Conservation (phyloP, 306 rosid species). For the Ammopiptanthus mongolicus region DNA sequence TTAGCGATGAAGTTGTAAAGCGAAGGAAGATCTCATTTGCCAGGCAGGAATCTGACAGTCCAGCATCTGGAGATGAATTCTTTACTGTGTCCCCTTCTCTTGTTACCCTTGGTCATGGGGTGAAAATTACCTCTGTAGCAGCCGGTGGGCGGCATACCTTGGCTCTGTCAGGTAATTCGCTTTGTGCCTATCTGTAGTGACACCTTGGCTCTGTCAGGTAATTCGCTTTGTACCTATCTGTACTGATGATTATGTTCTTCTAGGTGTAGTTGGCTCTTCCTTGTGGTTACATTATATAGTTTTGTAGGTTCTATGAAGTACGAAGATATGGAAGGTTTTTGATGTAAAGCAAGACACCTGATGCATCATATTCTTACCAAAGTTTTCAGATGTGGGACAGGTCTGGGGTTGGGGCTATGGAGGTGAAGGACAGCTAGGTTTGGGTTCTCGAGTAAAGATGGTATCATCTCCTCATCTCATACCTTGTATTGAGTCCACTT, state of each 20-base stretch:
- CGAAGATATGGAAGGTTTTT: conserved; percentile 83
- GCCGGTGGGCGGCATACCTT: conserved; percentile 90
- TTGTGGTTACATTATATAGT: conserved; percentile 70
- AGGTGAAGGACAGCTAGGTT: conserved; percentile 98
- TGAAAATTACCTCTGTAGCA: conserved; percentile 65
- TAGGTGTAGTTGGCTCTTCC: conserved; percentile 45
- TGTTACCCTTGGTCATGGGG: conserved; percentile 59
- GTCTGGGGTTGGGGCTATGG: conserved; percentile 99
- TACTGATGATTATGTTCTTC: conserved; percentile 20
- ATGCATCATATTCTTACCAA: conserved; percentile 75
- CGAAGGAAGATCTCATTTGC: conserved; percentile 55
- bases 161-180: conserved; percentile 75
- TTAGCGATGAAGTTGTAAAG: conserved; percentile 63
- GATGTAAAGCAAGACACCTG: conserved; percentile 76
- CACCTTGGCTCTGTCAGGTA: conserved; percentile 89
- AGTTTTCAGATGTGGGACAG: conserved; percentile 99
- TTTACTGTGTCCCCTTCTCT: conserved; percentile 58
- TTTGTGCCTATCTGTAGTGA: conserved; percentile 12
- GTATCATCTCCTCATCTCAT: conserved; percentile 77
- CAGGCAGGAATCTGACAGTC: conserved; percentile 62
- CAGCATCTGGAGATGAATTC: conserved; percentile 57
- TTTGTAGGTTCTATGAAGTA: conserved; percentile 85
- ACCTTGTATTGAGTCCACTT: conserved; percentile 56
- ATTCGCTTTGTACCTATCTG: conserved; percentile 18
- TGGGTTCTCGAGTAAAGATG: conserved; percentile 89